Base-by-base conservation (phyloP, 116 monocot genomes). In the Posidonia oceanica region DNA sequence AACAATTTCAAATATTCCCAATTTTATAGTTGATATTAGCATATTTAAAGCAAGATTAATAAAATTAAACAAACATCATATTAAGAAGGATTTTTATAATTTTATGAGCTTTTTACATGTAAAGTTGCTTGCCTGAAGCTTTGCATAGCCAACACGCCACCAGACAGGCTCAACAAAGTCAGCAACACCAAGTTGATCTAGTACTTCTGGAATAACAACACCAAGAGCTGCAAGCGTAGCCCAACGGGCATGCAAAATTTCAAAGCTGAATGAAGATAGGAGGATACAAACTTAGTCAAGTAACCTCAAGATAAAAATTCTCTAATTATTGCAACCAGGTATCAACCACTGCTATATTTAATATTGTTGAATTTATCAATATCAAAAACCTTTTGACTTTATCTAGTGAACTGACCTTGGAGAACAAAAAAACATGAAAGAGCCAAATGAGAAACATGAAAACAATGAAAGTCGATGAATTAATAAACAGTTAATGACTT, bases 61-160 rank as follows among this genome's bases (percentile, higher is more conserved):
- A 48, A 48, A 1, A 10, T 12, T 48, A 48, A 12, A 48, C 7
- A 10, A 12, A 48, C 1, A 5, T 48, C 12, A 48, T 48, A 48
- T 10, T 12, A 48, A 12, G 6, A 12, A 48, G 0, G 48, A 48
- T 48, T 12, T 10, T 10, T 48, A 48, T 48, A 7, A 48, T 12
- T 29, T 29, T 48, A 48, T 48, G 48, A 48, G 48, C 7, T 48
- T 44, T 2, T 48, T 48, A 48, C 12, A 48, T 48, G 48, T 7
- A 48, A 48, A 12, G 48, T 10, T 5, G 53, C 76, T 80, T 56
- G 80, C 91, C 86, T 98, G 80, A 74, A 98, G 87, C 64, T 98
- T 98, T 36, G 98, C 89, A 80, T 98, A 98, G 37, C 98, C 98
- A 77, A 98, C 98, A 74, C 70, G 83, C 98, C 98, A 93, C 98